Base-by-base conservation (phyloP, 768 basidiomycete species). In the Paxillus involutus region DNA sequence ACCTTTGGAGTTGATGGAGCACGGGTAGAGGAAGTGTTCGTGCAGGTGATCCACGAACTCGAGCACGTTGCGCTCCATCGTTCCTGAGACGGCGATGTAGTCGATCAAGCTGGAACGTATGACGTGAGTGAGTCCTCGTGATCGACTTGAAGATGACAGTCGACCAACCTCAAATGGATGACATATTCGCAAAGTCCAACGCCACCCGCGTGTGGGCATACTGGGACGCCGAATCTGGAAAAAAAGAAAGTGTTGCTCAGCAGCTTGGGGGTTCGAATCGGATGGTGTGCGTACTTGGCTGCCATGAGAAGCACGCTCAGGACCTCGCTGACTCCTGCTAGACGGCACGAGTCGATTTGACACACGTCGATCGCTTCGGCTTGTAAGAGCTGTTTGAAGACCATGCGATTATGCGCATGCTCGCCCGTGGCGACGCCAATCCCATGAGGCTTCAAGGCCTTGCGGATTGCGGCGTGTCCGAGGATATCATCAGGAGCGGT, bases 381-480 rank as follows among this genome's bases (percentile, higher is more conserved):
- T 65, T 96, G 94, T 16, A 98, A 77, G 16, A 98, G 80, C 69
- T 98, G 95, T 75, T 98, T 98, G 82, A 98, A 98, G 26, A 93
- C 83, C 80, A 96, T 94, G 56, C 94, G 84, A 73, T 97, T 98
- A 69, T 98, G 95, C 5, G 92, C 94, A 63, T 98, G 95, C 72
- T 98, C 95, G 44, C 95, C 95, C 0, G 95, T 98, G 10, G 95
- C 95, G 33, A 98, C 95, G 36, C 93, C 92, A 57, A 98, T 94
- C 0, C 88, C 88, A 64, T 88, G 71, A 13, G 87, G 88, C 63
- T 87, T 88, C 51, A 97, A 77, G 4, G 82, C 91, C 66, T 85
- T 89, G 59, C 94, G 85, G 55, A 94, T 86, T 7, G 88, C 77
- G 19, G 91, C 91, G 58, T 94, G 92, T 3, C 94, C 91, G 17